Evolutionary conservation across 1,284 basidiomycete genomes (phyloP).

Genomic region (Ustilago trichophora): DNA sequence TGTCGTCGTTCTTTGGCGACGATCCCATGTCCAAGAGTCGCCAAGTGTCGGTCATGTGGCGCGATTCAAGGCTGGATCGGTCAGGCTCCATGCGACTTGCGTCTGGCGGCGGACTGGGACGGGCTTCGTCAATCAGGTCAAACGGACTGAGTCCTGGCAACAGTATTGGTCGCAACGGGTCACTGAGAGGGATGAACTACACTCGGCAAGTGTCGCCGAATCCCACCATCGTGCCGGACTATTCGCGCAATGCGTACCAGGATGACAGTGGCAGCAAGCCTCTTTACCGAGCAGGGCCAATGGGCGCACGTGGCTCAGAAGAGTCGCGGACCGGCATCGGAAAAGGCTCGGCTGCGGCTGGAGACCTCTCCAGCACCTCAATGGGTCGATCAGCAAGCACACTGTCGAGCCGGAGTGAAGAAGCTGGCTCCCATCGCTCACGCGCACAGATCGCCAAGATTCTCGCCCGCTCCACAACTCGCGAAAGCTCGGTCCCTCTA

Average conservation of each 20-base stretch:
- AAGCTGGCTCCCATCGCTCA: conserved; percentile 16
- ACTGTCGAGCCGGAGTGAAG: conserved; percentile 20
- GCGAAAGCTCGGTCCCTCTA: conserved; percentile 10
- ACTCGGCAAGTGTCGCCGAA: conserved; percentile 37
- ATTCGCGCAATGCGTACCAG: neutral
- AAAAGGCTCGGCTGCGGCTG: neutral
- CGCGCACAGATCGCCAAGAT: conserved; percentile 57
- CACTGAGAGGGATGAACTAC: conserved; percentile 12
- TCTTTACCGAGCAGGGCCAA: neutral
- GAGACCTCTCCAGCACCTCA: neutral
- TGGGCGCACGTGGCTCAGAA: neutral
- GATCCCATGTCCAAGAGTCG: conserved; percentile 47
- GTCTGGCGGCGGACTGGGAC: conserved; percentile 12
- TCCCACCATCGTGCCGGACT: conserved; percentile 30
- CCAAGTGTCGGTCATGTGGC: conserved; percentile 42
- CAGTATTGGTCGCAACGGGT: conserved; percentile 3
- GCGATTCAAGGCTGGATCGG: conserved; percentile 37
- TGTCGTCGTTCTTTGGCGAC: conserved; percentile 62
- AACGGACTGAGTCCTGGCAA: conserved; percentile 15
- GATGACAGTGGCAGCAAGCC: neutral
- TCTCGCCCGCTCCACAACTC: conserved; percentile 41
- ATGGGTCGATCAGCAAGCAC: conserved; percentile 24
- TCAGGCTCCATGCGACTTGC: conserved; percentile 31
- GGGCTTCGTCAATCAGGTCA: conserved; percentile 13
- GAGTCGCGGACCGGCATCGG: conserved; percentile 1